These are phyloP conservation scores for Lablab purpureus DNA, from an alignment of 306 rosid species.

Conservation along the genomic window DNA sequence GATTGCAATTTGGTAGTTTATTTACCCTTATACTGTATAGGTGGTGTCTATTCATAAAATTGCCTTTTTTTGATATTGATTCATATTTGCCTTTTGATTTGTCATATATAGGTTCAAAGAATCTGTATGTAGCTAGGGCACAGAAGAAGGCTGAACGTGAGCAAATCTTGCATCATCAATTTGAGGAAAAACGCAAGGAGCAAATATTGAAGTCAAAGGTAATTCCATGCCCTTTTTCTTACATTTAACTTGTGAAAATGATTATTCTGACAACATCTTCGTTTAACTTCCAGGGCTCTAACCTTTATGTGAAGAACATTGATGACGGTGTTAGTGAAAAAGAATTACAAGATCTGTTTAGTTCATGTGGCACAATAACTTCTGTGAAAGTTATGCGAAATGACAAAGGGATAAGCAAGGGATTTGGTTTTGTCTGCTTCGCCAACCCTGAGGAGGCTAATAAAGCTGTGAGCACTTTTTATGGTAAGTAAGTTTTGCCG, in stretches of 20 bases:
- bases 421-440: slow-evolving; percentile 94
- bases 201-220: slow-evolving; percentile 73
- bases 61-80: slow-evolving; percentile 9
- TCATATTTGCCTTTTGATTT: slow-evolving; percentile 35
- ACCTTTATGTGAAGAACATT: slow-evolving; percentile 89
- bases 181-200: slow-evolving; percentile 85
- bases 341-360: slow-evolving; percentile 68
- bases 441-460: slow-evolving; percentile 87
- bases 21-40: slow-evolving; percentile 25
- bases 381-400: slow-evolving; percentile 84
- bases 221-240: slow-evolving; percentile 31
- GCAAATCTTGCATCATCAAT: slow-evolving; percentile 67
- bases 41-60: not conserved
- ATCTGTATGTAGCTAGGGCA: slow-evolving; percentile 84
- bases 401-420: slow-evolving; percentile 80
- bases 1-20: slow-evolving; percentile 67
- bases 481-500: slow-evolving; percentile 68
- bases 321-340: slow-evolving; percentile 74
- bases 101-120: slow-evolving; percentile 68
- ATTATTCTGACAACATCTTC: slow-evolving; percentile 31
- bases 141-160: slow-evolving; percentile 89
- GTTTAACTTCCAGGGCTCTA: slow-evolving; percentile 68
- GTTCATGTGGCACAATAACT: slow-evolving; percentile 80
- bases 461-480: slow-evolving; percentile 80
- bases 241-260: not conserved